Evolutionary conservation across 2,329 filamentous ascomycete species (phyloP).

Genomic region (Apiospora koreana): DNA sequence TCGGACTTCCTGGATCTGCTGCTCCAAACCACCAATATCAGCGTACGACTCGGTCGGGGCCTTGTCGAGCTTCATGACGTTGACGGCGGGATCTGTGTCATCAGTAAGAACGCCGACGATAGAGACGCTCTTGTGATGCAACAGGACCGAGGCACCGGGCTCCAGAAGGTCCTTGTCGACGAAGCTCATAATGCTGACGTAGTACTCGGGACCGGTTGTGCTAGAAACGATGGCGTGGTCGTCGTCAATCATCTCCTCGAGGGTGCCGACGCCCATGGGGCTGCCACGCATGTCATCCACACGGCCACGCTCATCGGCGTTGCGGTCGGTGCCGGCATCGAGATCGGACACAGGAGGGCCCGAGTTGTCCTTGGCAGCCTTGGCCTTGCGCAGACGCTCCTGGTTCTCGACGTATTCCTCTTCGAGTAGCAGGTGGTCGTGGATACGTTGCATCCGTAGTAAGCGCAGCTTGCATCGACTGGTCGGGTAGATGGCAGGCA

Average conservation of each 20-base stretch:
- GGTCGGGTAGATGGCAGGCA: slow-evolving; percentile 91
- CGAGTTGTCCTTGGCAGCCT: slow-evolving; percentile 72
- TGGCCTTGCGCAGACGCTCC: slow-evolving; percentile 90
- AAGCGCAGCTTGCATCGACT: slow-evolving; percentile 97
- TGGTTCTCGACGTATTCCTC: slow-evolving; percentile 99
- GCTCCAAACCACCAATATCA: slow-evolving; percentile 94
- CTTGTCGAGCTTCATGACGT: slow-evolving; percentile 99
- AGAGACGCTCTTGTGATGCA: slow-evolving; percentile 97
- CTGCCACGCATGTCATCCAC: slow-evolving; percentile 99
- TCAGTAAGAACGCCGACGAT: slow-evolving; percentile 97
- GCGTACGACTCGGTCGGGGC: slow-evolving; percentile 97
- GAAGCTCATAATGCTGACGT: slow-evolving; percentile 99
- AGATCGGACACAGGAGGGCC: slow-evolving; percentile 65
- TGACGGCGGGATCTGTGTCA: slow-evolving; percentile 91
- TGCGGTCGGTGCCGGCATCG: slow-evolving; percentile 75
- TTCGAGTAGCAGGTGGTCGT: slow-evolving; percentile 94
- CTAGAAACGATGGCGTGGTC: slow-evolving; percentile 98
- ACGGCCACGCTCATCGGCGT: slow-evolving; percentile 90
- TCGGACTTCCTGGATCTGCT: slow-evolving; percentile 95
- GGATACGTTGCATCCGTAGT: slow-evolving; percentile 96
- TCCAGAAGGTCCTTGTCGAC: slow-evolving; percentile 98
- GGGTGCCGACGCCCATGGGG: slow-evolving; percentile 95
- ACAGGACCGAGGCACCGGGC: slow-evolving; percentile 89
- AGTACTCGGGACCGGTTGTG: slow-evolving; percentile 96
- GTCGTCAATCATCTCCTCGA: slow-evolving; percentile 99